Conservation (phyloP, 169 alveolate genomes). For the Eimeria acervulina region DNA sequence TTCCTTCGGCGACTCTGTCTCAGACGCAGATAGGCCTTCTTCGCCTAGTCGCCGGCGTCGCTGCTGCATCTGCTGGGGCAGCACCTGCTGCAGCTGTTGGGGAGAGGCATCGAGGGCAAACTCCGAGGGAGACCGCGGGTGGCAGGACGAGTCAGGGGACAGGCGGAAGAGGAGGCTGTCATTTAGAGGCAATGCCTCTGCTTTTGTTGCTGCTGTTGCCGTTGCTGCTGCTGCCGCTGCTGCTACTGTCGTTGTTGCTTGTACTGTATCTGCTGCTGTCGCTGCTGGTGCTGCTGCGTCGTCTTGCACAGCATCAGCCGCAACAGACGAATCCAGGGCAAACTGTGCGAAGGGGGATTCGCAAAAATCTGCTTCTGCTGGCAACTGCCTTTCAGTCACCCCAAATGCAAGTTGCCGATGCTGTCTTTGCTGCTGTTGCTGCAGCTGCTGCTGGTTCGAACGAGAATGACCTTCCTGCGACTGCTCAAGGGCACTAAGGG, state of each 20-base stretch:
- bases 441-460: constrained; percentile 25
- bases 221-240: constrained; percentile 2
- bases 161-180: constrained; percentile 61
- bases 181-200: not conserved
- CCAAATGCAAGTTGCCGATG: not conserved
- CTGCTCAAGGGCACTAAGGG: constrained; percentile 38
- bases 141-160: constrained; percentile 47
- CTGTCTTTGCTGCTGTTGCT: not conserved
- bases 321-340: not conserved
- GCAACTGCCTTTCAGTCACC: not conserved
- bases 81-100: not conserved
- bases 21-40: not conserved
- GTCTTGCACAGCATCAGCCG: not conserved
- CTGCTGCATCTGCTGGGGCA: constrained; percentile 3
- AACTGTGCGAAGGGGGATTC: not conserved
- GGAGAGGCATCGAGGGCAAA: not conserved
- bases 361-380: not conserved
- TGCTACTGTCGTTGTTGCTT: no score
- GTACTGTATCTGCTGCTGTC: no score
- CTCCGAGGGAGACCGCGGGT: constrained; percentile 8
- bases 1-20: not conserved
- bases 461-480: not conserved
- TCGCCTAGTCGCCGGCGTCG: not conserved
- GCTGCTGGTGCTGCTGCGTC: constrained; percentile 9
- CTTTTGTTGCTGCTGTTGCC: constrained; percentile 4